A percentile compares a stretch with the other conserved stretches of the same genome.
These are phyloP conservation scores for Teunomyces barrocoloradensis DNA, from an alignment of 805 yeast genomes.

Conservation along the genomic window DNA sequence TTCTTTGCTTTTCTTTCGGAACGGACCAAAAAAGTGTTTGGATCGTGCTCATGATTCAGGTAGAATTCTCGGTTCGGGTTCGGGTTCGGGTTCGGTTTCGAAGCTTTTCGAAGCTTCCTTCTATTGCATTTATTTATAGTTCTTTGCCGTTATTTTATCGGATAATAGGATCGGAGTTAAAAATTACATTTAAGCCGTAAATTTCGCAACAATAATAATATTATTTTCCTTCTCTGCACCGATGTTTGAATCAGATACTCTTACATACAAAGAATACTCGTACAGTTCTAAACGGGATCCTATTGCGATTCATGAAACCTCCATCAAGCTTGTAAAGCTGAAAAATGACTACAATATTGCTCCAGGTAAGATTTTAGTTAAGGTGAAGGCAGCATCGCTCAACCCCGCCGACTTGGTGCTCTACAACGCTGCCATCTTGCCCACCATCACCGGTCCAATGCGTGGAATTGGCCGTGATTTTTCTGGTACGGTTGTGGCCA, in stretches of 20 bases:
- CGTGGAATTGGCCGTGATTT: constrained; percentile 32
- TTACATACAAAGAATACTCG: constrained; percentile 21
- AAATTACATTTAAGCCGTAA: too few relatives aligned
- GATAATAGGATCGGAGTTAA: too few relatives aligned
- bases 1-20: too few relatives aligned
- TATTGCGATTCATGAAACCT: constrained; percentile 10
- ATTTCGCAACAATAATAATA: too few relatives aligned
- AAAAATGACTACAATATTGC: constrained; percentile 14
- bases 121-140: neutral
- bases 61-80: too few relatives aligned
- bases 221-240: too few relatives aligned
- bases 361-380: constrained; percentile 23
- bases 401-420: constrained; percentile 34
- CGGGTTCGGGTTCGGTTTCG: too few relatives aligned
- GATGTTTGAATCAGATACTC: constrained; percentile 4
- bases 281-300: constrained; percentile 14
- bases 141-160: neutral
- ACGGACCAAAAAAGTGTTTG: too few relatives aligned
- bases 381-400: constrained; percentile 30
- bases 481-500: constrained; percentile 30
- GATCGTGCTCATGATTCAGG: too few relatives aligned
- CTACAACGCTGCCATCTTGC: constrained; percentile 13
- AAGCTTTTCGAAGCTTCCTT: too few relatives aligned
- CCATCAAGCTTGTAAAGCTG: constrained; percentile 10
- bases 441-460: constrained; percentile 5